Percentiles rank a stretch among this genome's conserved stretches.
These are phyloP conservation scores for Cladobotryum mycophilum DNA, from an alignment of 2,329 filamentous ascomycete species.

Conservation along the genomic window DNA sequence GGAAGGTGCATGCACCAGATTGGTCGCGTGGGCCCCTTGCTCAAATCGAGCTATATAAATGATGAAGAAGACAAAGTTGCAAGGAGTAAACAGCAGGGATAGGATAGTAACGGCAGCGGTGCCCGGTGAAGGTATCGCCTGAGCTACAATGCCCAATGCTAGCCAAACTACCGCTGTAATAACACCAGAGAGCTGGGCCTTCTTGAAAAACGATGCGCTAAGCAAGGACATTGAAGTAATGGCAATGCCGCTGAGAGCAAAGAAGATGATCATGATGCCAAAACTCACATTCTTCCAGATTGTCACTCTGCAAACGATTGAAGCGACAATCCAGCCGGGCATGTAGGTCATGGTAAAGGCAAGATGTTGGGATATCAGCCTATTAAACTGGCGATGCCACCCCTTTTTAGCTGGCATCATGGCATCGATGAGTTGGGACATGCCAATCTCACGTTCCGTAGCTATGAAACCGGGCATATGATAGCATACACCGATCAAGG, in stretches of 20 bases:
- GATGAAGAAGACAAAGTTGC: slow-evolving; percentile 74
- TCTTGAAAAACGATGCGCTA: slow-evolving; percentile 71
- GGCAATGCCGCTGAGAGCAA: slow-evolving; percentile 65
- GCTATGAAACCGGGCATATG: slow-evolving; percentile 67
- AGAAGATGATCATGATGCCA: slow-evolving; percentile 61
- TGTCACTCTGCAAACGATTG: slow-evolving; percentile 25
- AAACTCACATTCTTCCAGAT: slow-evolving; percentile 42
- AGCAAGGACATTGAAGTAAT: slow-evolving; percentile 71
- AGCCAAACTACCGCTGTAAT: slow-evolving; percentile 63
- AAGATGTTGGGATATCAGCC: slow-evolving; percentile 53
- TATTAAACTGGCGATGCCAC: slow-evolving; percentile 36
- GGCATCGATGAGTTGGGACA: slow-evolving; percentile 68
- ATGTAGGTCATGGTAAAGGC: slow-evolving; percentile 64
- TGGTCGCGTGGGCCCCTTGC: slow-evolving; percentile 48
- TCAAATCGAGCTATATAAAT: slow-evolving; percentile 69
- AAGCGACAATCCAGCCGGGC: slow-evolving; percentile 32
- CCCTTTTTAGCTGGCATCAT: slow-evolving; percentile 61
- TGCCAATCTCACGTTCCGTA: slow-evolving; percentile 61
- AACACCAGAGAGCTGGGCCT: slow-evolving; percentile 75
- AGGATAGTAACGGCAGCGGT: slow-evolving; percentile 60
- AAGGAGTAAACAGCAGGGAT: slow-evolving; percentile 71
- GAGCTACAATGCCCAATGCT: slow-evolving; percentile 68
- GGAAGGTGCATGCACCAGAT: slow-evolving; percentile 55
- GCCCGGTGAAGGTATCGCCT: slow-evolving; percentile 57
- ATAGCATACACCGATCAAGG: slow-evolving; percentile 63